A percentile compares a stretch with the other conserved stretches of the same genome.
Evolutionary conservation across 108 stramenopile genomes (phyloP).

Genomic region (Discostella pseudostelligera): DNA sequence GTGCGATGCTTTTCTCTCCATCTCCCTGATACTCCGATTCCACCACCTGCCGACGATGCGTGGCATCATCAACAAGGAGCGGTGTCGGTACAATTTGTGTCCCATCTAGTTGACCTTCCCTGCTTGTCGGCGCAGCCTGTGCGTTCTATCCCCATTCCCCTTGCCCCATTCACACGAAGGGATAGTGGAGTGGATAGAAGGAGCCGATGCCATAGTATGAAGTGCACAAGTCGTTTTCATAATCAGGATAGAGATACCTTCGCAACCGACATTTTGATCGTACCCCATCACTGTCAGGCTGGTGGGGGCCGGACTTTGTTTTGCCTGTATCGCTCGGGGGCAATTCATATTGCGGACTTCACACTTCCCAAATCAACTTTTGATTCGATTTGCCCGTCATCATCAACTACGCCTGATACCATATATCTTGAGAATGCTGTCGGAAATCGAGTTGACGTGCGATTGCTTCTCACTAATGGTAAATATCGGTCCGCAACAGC

Average conservation of each 20-base stretch:
- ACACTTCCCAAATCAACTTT: conserved; percentile 14
- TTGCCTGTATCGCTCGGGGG: conserved; percentile 46
- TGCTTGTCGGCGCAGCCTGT: conserved; percentile 24
- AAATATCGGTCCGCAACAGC: background rate
- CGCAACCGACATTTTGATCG: conserved; percentile 61
- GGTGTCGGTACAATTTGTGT: conserved; percentile 15
- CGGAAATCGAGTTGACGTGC: conserved; percentile 48
- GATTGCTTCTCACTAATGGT: conserved; percentile 6
- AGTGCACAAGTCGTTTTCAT: conserved; percentile 26
- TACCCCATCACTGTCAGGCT: conserved; percentile 12
- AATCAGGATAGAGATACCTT: conserved; percentile 31
- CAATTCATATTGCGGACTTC: conserved; percentile 52
- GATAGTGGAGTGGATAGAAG: background rate
- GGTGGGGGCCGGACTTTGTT: conserved; percentile 6
- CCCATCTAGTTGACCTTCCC: conserved; percentile 15
- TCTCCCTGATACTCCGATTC: conserved; percentile 5
- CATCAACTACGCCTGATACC: background rate
- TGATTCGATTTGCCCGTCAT: conserved; percentile 4
- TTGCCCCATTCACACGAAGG: conserved; percentile 29
- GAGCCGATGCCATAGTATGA: background rate
- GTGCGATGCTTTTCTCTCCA: conserved; percentile 42
- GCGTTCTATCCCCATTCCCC: conserved; percentile 52
- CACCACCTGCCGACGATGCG: background rate
- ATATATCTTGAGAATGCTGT: conserved; percentile 49
- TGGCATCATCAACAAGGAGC: background rate